Conservation (phyloP, 1,139 yeast genomes). For the Protomyces arabidopsidicola region DNA sequence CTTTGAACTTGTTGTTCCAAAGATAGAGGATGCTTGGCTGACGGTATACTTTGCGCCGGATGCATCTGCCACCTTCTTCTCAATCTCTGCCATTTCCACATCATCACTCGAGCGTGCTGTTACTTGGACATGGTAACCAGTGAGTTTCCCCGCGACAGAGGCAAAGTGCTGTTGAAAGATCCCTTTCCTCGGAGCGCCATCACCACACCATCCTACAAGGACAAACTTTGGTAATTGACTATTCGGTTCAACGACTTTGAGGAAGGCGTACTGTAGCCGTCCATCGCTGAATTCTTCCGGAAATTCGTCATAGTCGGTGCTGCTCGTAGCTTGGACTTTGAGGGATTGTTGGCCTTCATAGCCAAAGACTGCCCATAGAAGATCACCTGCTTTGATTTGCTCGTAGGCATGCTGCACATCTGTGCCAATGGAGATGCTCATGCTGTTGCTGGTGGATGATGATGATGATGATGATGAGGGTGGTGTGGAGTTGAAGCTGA, state of each 20-base stretch:
- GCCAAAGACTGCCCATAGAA: conserved; percentile 45
- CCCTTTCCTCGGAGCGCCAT: conserved; percentile 47
- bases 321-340: conserved; percentile 37
- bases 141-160: conserved; percentile 43
- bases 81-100: conserved; percentile 68
- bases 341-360: conserved; percentile 42
- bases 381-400: conserved; percentile 43
- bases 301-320: conserved; percentile 69
- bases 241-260: conserved; percentile 82
- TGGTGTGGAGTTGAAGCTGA: neutral
- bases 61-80: conserved; percentile 76
- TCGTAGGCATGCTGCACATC: conserved; percentile 44
- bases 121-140: conserved; percentile 88
- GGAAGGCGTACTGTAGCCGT: conserved; percentile 83
- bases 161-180: conserved; percentile 46
- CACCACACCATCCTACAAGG: conserved; percentile 83
- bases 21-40: conserved; percentile 40
- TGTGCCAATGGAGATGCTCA: conserved; percentile 16
- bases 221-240: conserved; percentile 80
- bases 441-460: neutral
- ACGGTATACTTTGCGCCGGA: conserved; percentile 93
- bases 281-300: conserved; percentile 80
- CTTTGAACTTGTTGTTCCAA: conserved; percentile 37
- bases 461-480: no score
- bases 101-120: conserved; percentile 95